Percentiles rank a stretch among this genome's conserved stretches.
Conservation (phyloP, 371 early-diverging fungal genomes). For the Neoconidiobolus thromboides region DNA sequence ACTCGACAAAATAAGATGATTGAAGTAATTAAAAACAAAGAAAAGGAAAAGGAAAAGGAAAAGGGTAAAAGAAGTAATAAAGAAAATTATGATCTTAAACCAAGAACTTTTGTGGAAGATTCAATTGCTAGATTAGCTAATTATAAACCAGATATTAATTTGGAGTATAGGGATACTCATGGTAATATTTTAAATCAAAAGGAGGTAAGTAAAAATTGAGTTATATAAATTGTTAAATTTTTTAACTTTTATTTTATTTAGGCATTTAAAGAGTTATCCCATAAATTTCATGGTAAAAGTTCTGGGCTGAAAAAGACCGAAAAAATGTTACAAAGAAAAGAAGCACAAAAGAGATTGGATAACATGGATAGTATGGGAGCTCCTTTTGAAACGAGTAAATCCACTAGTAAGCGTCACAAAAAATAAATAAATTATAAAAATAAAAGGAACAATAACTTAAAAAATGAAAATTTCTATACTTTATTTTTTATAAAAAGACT, state of each 20-base stretch:
- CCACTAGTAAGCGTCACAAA: too few relatives aligned
- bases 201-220: slow-evolving; percentile 27
- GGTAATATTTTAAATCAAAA: slow-evolving; percentile 65
- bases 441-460: too few relatives aligned
- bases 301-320: slow-evolving; percentile 90
- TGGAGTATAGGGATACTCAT: slow-evolving; percentile 78
- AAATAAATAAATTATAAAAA: too few relatives aligned
- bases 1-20: slow-evolving; percentile 48
- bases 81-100: slow-evolving; percentile 20
- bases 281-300: slow-evolving; percentile 87
- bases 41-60: slow-evolving; percentile 40
- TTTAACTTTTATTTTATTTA: slow-evolving; percentile 9
- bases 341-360: slow-evolving; percentile 56
- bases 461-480: too few relatives aligned
- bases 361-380: slow-evolving; percentile 24
- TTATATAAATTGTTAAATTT: neutral
- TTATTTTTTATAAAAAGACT: neutral
- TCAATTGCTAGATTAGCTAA: slow-evolving; percentile 65
- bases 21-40: slow-evolving; percentile 35
- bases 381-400: too few relatives aligned
- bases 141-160: slow-evolving; percentile 72
- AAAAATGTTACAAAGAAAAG: slow-evolving; percentile 58
- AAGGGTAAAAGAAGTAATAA: slow-evolving; percentile 13
- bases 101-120: slow-evolving; percentile 47
- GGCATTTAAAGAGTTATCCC: slow-evolving; percentile 80